Base-by-base conservation (phyloP, 805 yeast species). In the Starmerella gropengiesseri region DNA sequence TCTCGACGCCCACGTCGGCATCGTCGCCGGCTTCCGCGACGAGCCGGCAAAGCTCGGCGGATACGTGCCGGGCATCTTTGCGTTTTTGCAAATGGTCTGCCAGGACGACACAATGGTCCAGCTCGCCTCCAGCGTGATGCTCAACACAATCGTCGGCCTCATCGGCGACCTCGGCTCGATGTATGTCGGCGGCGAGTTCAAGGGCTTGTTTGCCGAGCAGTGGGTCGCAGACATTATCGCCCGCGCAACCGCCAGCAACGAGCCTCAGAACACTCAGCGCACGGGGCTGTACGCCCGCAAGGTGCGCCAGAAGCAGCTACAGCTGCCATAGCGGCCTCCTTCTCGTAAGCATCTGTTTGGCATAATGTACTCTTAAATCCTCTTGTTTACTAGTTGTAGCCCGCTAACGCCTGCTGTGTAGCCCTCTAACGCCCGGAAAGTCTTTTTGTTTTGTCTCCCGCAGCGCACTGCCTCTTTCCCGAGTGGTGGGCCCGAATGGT, bases 1-100 rank as follows among this genome's bases (percentile, higher is more conserved):
- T n/a, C 69, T 91, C 53, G 97, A 91, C 61, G 86, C 95, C 29
- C 91, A 85, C 59, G 94, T 87, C 27, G 98, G 98, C 48, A 78
- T 91, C 38, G 85, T 89, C 45, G 86, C 93, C 38, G 96, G 97
- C n/a, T 63, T 84, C 55, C 77, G 75, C 47, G 79, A 73, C 42
- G 63, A 68, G 16, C 85, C 95, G 14, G 73, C 74, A 30, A 71
- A 75, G 29, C 61, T 91, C 35, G 69, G 60, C 50, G 80, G 78
- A 33, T 83, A 73, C 60, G 73, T 81, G 38, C 73, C 74, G 27
- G 73, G 78, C 36, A 77, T 89, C 35, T 78, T 86, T 63, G 73
- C 68, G 44, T 81, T 87, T 56, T 62, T 91, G 54, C 66, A 74
- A 50, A 60, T 65, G 31, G 68, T 84, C 34, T 70, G 77, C 46